phyloP scores from a whole-genome alignment of 345 rosid genomes.

The Linum lewisii region DNA sequence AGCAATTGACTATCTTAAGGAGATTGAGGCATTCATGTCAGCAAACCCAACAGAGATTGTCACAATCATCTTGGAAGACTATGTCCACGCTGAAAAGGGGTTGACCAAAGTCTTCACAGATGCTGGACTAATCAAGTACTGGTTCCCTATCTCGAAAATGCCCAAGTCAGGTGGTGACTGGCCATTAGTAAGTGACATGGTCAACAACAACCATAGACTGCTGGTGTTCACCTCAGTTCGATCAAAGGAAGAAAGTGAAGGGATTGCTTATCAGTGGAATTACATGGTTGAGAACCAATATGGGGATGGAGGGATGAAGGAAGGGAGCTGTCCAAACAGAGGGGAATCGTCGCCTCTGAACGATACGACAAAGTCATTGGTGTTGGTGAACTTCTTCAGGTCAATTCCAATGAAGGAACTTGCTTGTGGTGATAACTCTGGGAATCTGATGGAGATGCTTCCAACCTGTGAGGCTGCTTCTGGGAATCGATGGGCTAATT shows the following conservation, averaged over 20 bases:
- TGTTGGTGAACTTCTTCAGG: slow-evolving; percentile 37
- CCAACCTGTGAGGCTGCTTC: slow-evolving; percentile 33
- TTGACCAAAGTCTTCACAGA: slow-evolving; percentile 45
- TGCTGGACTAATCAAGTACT: slow-evolving; percentile 53
- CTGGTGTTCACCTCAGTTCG: slow-evolving; percentile 46
- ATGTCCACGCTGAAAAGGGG: slow-evolving; percentile 42
- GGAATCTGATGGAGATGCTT: slow-evolving; percentile 22
- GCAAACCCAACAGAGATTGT: slow-evolving; percentile 46
- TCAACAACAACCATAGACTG: slow-evolving; percentile 42
- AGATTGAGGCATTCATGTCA: slow-evolving; percentile 52
- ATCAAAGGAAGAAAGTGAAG: slow-evolving; percentile 50
- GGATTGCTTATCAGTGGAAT: slow-evolving; percentile 69
- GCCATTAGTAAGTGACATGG: slow-evolving; percentile 65
- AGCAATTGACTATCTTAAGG: slow-evolving; percentile 44
- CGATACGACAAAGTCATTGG: slow-evolving; percentile 40
- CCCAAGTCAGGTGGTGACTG: slow-evolving; percentile 51
- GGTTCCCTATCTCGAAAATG: slow-evolving; percentile 51
- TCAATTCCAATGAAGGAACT: slow-evolving; percentile 23
- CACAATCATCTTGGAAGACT: slow-evolving; percentile 60
- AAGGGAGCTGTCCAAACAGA: slow-evolving; percentile 30
- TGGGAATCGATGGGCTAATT: slow-evolving; percentile 50
- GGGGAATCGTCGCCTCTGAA: slow-evolving; percentile 30
- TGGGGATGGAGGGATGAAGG: slow-evolving; percentile 31
- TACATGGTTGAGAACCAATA: slow-evolving; percentile 77
- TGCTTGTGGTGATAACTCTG: slow-evolving; percentile 38